Evolutionary conservation across 371 early-diverging fungal species (phyloP), one percentile per base, ranked within the genome.

Genomic region (Apophysomyces trapeziformis): DNA sequence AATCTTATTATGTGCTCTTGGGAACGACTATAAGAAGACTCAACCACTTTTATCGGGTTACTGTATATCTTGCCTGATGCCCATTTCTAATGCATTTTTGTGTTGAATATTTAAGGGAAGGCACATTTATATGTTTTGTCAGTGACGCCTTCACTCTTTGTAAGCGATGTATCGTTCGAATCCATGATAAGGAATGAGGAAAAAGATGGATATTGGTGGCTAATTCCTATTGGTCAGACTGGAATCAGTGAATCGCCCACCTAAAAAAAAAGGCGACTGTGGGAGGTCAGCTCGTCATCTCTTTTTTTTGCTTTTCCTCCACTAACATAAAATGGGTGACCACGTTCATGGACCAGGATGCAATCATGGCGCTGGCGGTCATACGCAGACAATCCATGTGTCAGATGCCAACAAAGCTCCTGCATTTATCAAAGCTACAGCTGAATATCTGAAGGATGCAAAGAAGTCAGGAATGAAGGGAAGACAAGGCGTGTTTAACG

Each of bases 401-500:
- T 68, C 72, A 12, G 84, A 83, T 63, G 77, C 79, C 21, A 79
- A 79, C 35, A 71, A 74, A 57, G 84, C 81, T 57, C 73, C 79
- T 36, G 72, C 71, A 5, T 65, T 79, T 39, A 72, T 68, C 35
- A 76, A 76, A 38, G 56, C 69, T 7, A 75, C 74, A 41, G 78
- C 81, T 9, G 67, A 72, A 21, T 83, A 68, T 39, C 58, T 83
- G 32, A 72, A 68, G 43, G 74, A 83, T 62, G 70, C 61, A 56
- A 77, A 87, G 46, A 80, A 84, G 50, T 92, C 93, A 0, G 89
- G 92, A 21, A 72, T 97, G 58, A 92, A 90, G 71, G 78, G 89
- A 46, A 85, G 94, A 68, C 89, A 93, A 71, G 97, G 98, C 63
- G 88, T 95, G 43, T 83, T 97, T 39, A 93, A 94, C 69, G 99